Percentiles rank a stretch among this genome's conserved stretches.
Evolutionary conservation across 768 basidiomycete genomes (phyloP).

Genomic region (Pulveroboletus sp.): DNA sequence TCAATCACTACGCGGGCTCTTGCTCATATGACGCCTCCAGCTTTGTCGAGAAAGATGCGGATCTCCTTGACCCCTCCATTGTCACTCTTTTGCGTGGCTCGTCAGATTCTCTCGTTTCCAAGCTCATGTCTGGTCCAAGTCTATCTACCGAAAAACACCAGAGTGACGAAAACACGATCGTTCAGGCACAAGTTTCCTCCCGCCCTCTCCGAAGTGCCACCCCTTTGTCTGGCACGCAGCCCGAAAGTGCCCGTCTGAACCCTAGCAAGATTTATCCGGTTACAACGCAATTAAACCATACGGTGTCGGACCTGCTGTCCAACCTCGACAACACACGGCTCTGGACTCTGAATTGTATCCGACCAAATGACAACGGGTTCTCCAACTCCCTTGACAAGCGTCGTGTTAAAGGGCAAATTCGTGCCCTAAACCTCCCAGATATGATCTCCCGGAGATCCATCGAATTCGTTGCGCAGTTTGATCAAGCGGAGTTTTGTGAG

Average conservation of each 20-base stretch:
- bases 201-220: slow-evolving; percentile 52
- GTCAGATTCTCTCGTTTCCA: slow-evolving; percentile 51
- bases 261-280: slow-evolving; percentile 54
- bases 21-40: slow-evolving; percentile 50
- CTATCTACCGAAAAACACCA: slow-evolving; percentile 57
- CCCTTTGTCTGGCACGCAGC: slow-evolving; percentile 25
- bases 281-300: slow-evolving; percentile 56
- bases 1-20: slow-evolving; percentile 59
- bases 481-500: slow-evolving; percentile 48
- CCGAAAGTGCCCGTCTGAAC: slow-evolving; percentile 45
- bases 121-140: slow-evolving; percentile 62
- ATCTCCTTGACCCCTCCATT: slow-evolving; percentile 54
- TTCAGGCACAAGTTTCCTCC: slow-evolving; percentile 62
- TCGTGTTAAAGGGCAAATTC: slow-evolving; percentile 56
- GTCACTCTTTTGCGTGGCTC: slow-evolving; percentile 53
- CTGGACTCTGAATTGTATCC: slow-evolving; percentile 61
- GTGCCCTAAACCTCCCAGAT: slow-evolving; percentile 51
- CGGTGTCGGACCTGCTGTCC: slow-evolving; percentile 45
- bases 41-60: slow-evolving; percentile 51
- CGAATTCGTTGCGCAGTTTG: slow-evolving; percentile 52
- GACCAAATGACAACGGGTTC: slow-evolving; percentile 63
- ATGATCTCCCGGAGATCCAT: slow-evolving; percentile 45
- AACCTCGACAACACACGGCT: slow-evolving; percentile 43
- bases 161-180: slow-evolving; percentile 54
- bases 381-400: slow-evolving; percentile 65